phyloP scores from a whole-genome alignment of 2,329 filamentous ascomycete genomes.

The Fusarium abutilonis region DNA sequence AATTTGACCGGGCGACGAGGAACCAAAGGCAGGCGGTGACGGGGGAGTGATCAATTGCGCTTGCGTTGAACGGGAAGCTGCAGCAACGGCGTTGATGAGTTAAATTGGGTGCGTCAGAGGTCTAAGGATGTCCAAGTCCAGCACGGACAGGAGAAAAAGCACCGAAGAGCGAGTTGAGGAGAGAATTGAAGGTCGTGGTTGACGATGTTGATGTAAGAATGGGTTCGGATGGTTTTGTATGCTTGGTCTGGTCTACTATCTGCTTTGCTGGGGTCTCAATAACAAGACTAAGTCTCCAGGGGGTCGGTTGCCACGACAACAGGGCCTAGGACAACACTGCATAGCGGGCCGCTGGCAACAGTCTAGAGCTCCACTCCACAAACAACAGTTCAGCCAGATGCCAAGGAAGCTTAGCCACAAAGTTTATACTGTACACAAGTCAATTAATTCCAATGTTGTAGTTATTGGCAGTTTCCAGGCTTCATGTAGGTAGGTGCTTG shows the following conservation, averaged over 20 bases:
- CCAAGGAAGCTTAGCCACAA: background rate
- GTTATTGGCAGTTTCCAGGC: no score
- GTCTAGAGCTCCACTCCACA: background rate
- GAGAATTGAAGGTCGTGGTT: conserved; percentile 40
- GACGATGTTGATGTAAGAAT: conserved; percentile 33
- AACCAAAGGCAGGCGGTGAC: conserved; percentile 39
- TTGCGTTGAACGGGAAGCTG: conserved; percentile 28
- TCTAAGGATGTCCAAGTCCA: conserved; percentile 18
- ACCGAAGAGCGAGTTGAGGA: conserved; percentile 25
- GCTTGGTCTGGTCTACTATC: conserved; percentile 41
- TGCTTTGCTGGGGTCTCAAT: conserved; percentile 16
- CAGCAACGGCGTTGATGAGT: conserved; percentile 20
- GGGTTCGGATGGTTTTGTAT: conserved; percentile 50
- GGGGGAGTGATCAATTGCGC: conserved; percentile 19
- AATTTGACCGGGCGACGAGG: conserved; percentile 17
- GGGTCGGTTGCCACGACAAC: conserved; percentile 38
- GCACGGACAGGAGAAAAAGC: conserved; percentile 34
- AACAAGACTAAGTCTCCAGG: background rate
- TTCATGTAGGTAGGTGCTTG: no score
- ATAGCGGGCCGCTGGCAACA: conserved; percentile 11
- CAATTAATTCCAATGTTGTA: no score
- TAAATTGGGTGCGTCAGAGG: conserved; percentile 18
- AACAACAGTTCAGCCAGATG: background rate
- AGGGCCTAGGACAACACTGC: background rate
- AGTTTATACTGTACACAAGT: background rate